phyloP scores from a whole-genome alignment of 75 land plant species.

The Ceratopteris richardii region DNA sequence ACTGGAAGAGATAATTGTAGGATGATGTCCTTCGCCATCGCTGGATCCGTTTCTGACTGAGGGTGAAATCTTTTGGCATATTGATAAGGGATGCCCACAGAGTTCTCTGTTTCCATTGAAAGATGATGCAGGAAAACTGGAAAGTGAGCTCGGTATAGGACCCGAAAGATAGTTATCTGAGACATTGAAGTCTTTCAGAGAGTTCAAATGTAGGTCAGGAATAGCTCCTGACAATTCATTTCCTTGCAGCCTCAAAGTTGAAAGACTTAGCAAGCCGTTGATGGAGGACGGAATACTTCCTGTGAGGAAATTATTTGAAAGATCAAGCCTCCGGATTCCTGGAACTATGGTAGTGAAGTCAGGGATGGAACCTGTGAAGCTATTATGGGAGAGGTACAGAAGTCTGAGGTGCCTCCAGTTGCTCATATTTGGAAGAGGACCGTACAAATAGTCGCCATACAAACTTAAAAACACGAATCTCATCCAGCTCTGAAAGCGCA shows the following conservation, averaged over 20 bases:
- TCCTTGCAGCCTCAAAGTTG: slow-evolving; percentile 45
- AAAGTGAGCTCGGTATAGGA: slow-evolving; percentile 36
- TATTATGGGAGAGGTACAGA: slow-evolving; percentile 52
- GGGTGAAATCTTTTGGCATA: slow-evolving; percentile 25
- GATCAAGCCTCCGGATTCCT: slow-evolving; percentile 57
- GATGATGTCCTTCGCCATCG: no score
- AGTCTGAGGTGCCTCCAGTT: slow-evolving; percentile 41
- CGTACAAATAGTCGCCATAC: slow-evolving; percentile 41
- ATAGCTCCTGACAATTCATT: slow-evolving; percentile 52
- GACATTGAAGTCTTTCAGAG: slow-evolving; percentile 53
- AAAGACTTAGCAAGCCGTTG: slow-evolving; percentile 36
- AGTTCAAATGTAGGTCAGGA: slow-evolving; percentile 20
- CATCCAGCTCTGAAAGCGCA: slow-evolving; percentile 25
- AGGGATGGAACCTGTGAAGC: slow-evolving; percentile 48
- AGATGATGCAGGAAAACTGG: slow-evolving; percentile 35
- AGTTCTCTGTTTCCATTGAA: slow-evolving; percentile 44
- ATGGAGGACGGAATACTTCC: slow-evolving; percentile 50
- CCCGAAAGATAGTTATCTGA: slow-evolving; percentile 51
- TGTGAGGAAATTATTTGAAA: slow-evolving; percentile 45
- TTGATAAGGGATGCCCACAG: slow-evolving; percentile 53
- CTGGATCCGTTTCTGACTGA: neutral
- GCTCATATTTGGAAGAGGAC: slow-evolving; percentile 54
- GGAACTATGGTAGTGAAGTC: slow-evolving; percentile 28
- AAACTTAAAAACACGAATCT: slow-evolving; percentile 69
- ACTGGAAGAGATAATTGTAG: slow-evolving; percentile 10